Evolutionary conservation across 805 yeast species (phyloP), one percentile per base, ranked within the genome.

Genomic region (Citeromyces matritensis): DNA sequence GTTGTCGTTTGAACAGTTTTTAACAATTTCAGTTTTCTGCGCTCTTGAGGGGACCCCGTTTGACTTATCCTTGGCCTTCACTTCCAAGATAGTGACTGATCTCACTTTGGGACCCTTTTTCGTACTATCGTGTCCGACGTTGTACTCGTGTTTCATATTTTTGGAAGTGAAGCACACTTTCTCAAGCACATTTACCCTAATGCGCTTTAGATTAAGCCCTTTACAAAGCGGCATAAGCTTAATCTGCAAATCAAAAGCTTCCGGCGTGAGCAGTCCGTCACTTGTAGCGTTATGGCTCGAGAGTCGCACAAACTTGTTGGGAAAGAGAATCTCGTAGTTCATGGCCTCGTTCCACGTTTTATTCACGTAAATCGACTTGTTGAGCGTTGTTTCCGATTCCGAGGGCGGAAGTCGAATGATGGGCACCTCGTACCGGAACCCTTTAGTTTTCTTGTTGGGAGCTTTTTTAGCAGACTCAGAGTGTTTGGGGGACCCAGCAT

Each of bases 281-380:
- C 34, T 37, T 6, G 36, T 25, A 4, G 42, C 44, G 55, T 54
- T 57, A 31, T 66, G 72, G 9, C 73, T 62, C 3, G 80, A 79
- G 30, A 80, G 51, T 2, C 80, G 60, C 8, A 79, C 69, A 47
- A 63, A 80, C 43, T 80, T 81, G 35, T 64, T 64, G 0, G 86
- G 85, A 36, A 81, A 64, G 0, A 84, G 67, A 10, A 81, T 63
- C 39, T 78, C 78, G 49, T 81, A 81, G 34, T 73, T 72, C 24
- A 81, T 51, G 0, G 83, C 49, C 34, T 78, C 75, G 41, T 73
- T 71, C 91, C 91, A 81, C 1, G 73, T 63, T 38, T 81, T 62
- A 46, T 76, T 78, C 24, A 81, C 83, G 47, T 74, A 79, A 11
- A 81, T 67, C 0, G 93, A 84, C 44, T 78, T 81, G 45, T 79